Conservation (phyloP, 2,329 filamentous ascomycete species). For the Emergomyces orientalis region DNA sequence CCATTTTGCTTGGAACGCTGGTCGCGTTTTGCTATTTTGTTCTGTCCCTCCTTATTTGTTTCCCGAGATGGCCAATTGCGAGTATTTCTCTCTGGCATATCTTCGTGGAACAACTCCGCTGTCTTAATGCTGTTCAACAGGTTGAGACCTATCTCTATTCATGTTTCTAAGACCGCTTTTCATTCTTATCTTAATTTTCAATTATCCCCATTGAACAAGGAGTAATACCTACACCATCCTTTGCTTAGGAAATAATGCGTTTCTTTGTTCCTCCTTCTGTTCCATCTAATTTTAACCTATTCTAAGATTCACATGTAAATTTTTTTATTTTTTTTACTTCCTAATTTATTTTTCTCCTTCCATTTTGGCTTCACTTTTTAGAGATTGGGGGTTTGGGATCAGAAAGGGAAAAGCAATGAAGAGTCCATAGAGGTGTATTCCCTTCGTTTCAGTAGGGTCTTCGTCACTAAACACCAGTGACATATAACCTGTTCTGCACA, state of each 20-base stretch:
- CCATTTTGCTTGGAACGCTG: background rate
- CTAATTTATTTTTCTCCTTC: too few species aligned
- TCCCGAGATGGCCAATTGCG: background rate
- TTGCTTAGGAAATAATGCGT: background rate
- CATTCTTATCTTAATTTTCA: background rate
- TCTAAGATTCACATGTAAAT: background rate
- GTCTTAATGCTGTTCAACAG: background rate
- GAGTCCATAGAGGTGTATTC: background rate
- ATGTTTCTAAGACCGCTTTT: background rate
- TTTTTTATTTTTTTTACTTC: background rate
- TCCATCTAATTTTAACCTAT: background rate
- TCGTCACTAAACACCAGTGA: background rate
- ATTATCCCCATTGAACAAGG: background rate
- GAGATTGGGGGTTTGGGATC: background rate
- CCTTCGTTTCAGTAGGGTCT: background rate
- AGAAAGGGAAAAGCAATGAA: background rate
- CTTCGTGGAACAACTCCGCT: background rate
- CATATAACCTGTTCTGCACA: background rate
- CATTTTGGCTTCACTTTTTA: background rate
- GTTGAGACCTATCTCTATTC: background rate
- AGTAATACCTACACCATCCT: background rate
- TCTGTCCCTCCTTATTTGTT: background rate
- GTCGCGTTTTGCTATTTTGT: background rate
- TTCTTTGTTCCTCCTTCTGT: background rate
- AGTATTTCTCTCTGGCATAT: background rate